Evolutionary conservation across 73 alveolate genomes (phyloP), one percentile per base, ranked within the genome.

Genomic region (Paramecium sonneborni): DNA sequence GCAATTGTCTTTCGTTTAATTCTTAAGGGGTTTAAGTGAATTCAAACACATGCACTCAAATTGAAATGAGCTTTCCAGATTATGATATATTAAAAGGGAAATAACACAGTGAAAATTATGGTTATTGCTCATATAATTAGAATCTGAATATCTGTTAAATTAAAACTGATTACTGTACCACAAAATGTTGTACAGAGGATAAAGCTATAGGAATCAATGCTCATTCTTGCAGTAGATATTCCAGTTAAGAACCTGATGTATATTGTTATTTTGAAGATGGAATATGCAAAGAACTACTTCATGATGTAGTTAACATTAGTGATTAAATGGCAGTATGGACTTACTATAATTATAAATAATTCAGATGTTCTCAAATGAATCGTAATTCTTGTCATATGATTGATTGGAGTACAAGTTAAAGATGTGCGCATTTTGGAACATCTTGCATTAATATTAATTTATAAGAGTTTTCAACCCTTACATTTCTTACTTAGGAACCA

Each of bases 61-160:
- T 79, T 79, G 44, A 43, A 23, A 79, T 79, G 90, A 15, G 55
- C 18, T 26, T 43, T 23, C 90, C 90, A 43, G 90, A 46, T 44
- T 43, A 43, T 30, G 90, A 38, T 39, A 0, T 12, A 12, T 10
- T n/a, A 43, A 24, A 43, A 24, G 30, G 23, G 1, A 43, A 43
- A 62, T 62, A 8, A 62, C 12, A 9, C 1, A 32, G 11, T 62
- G 6, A 11, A 30, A 32, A 62, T 62, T 30, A 21, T 37, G 90
- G 90, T 20, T 79, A 79, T 43, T 79, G 90, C 44, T 3, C 6
- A 79, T 79, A 41, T 46, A 46, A 79, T 62, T 10, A 10, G 1
- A 39, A 18, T 21, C 2, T 6, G 2, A 24, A 44, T 6, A 43
- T 4, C 10, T 79, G 90, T 6, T 10, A 79, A 41, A 44, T 24